A percentile compares a stretch with the other conserved stretches of the same genome.
These are phyloP conservation scores for Mycena floridula DNA, from an alignment of 768 basidiomycete genomes.

Conservation along the genomic window DNA sequence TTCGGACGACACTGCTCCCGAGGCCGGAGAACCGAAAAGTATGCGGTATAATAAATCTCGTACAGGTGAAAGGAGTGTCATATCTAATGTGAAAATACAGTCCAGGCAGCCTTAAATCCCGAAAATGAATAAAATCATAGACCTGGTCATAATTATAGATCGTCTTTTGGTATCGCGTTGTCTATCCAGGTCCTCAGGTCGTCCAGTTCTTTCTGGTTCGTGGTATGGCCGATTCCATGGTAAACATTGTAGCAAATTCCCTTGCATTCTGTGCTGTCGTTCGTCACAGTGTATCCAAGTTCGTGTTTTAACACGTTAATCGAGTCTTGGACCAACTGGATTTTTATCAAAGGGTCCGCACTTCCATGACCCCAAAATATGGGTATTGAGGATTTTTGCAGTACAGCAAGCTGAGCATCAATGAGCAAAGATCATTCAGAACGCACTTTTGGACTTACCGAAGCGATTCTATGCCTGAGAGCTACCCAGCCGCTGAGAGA, in stretches of 20 bases:
- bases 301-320: slow-evolving; percentile 47
- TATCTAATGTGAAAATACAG: too few species aligned
- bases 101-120: too few species aligned
- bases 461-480: slow-evolving; percentile 56
- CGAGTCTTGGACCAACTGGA: slow-evolving; percentile 46
- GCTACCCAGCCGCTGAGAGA: slow-evolving; percentile 80
- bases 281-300: slow-evolving; percentile 27
- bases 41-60: too few species aligned
- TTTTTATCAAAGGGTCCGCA: slow-evolving; percentile 67
- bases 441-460: slow-evolving; percentile 47
- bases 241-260: slow-evolving; percentile 71
- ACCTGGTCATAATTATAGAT: too few species aligned
- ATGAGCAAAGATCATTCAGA: neutral
- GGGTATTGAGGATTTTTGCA: slow-evolving; percentile 30
- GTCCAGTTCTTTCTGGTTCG: slow-evolving; percentile 56
- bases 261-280: slow-evolving; percentile 3
- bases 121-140: too few species aligned
- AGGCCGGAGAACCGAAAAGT: too few species aligned
- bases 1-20: too few species aligned
- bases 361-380: slow-evolving; percentile 87
- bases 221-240: slow-evolving; percentile 59
- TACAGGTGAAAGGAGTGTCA: too few species aligned
- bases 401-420: neutral
- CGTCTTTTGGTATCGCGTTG: slow-evolving; percentile 37
- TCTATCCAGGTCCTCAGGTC: slow-evolving; percentile 71